These are phyloP conservation scores for Pleurotus sapidus DNA, from an alignment of 768 basidiomycete species.

Conservation along the genomic window DNA sequence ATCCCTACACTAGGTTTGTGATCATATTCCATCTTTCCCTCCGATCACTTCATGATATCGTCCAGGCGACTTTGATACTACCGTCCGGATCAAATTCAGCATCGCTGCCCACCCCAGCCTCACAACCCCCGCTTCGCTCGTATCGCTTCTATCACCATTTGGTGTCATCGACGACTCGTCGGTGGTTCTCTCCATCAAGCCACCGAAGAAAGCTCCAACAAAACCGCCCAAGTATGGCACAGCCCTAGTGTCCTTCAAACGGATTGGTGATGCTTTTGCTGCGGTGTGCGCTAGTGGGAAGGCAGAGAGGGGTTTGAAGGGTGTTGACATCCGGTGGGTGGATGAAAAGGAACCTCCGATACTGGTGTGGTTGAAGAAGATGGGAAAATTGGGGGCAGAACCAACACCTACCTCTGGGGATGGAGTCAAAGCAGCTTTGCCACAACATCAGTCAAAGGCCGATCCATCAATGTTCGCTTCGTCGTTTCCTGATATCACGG, in stretches of 20 bases:
- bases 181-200: slow-evolving; percentile 67
- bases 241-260: slow-evolving; percentile 74
- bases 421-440: slow-evolving; percentile 9
- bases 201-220: slow-evolving; percentile 50
- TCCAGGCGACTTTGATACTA: slow-evolving; percentile 66
- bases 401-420: slow-evolving; percentile 8
- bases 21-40: neutral
- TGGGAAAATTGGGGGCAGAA: slow-evolving; percentile 53
- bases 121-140: slow-evolving; percentile 47
- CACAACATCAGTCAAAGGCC: slow-evolving; percentile 26
- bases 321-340: slow-evolving; percentile 73
- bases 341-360: slow-evolving; percentile 73
- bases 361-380: slow-evolving; percentile 68
- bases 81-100: slow-evolving; percentile 68
- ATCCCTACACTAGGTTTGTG: slow-evolving; percentile 55
- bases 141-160: slow-evolving; percentile 53
- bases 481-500: slow-evolving; percentile 60
- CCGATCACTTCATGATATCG: slow-evolving; percentile 7
- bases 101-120: slow-evolving; percentile 56
- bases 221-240: slow-evolving; percentile 65
- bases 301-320: slow-evolving; percentile 49
- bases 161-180: slow-evolving; percentile 61
- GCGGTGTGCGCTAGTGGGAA: slow-evolving; percentile 62
- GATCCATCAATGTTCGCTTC: slow-evolving; percentile 43
- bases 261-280: slow-evolving; percentile 74